phyloP scores from a whole-genome alignment of 306 rosid genomes.

The Lathyrus aphaca region DNA sequence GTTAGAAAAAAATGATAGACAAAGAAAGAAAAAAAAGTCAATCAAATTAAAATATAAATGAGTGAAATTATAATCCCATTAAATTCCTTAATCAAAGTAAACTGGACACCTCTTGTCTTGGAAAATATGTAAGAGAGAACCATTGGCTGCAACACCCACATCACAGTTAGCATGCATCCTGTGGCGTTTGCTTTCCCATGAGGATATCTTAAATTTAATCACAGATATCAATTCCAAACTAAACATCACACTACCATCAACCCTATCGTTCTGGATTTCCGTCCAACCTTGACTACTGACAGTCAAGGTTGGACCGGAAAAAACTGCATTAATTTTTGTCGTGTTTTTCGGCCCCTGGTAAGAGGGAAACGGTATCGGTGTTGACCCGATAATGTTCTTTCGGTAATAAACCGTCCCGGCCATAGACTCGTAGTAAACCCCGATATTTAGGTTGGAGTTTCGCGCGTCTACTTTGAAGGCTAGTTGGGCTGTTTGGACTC shows the following conservation, averaged over 20 bases:
- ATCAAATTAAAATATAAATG: background rate
- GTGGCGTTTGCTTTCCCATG: conserved; percentile 73
- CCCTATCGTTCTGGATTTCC: conserved; percentile 64
- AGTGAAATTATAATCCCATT: background rate
- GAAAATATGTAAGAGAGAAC: conserved; percentile 50
- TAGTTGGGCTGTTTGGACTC: conserved; percentile 55
- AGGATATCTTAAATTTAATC: conserved; percentile 61
- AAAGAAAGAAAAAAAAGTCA: conserved; percentile 8
- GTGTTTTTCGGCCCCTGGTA: conserved; percentile 75
- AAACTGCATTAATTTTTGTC: conserved; percentile 42
- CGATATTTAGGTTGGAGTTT: conserved; percentile 75
- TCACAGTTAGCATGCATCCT: conserved; percentile 73
- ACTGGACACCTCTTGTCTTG: conserved; percentile 67
- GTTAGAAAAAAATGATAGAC: background rate
- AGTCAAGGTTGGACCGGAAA: conserved; percentile 56
- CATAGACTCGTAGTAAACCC: conserved; percentile 60
- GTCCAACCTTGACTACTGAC: conserved; percentile 59
- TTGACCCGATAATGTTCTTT: conserved; percentile 63
- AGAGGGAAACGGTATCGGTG: conserved; percentile 50
- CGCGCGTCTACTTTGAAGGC: conserved; percentile 59
- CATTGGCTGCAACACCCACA: conserved; percentile 69
- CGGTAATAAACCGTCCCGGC: conserved; percentile 57
- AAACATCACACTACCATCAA: conserved; percentile 63
- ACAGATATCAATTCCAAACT: conserved; percentile 59
- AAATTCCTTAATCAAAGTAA: conserved; percentile 39